phyloP scores from a whole-genome alignment of 2,329 filamentous ascomycete species.

The Graphilbum sp. region DNA sequence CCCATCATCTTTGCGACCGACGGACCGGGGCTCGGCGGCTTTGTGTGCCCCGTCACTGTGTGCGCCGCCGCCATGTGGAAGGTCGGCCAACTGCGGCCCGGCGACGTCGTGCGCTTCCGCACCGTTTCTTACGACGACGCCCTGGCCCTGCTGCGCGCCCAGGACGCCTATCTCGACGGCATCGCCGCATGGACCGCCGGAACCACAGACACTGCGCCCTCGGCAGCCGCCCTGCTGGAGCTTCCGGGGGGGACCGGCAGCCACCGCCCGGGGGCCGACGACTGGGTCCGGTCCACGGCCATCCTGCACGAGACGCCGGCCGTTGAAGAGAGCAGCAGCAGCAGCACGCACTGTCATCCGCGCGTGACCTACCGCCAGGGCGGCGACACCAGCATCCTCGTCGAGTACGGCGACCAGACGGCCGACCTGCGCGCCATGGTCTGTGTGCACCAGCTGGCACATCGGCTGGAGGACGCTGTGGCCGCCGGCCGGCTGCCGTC shows the following conservation, averaged over 20 bases:
- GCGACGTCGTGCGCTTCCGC: constrained; percentile 19
- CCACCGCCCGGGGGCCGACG: no score
- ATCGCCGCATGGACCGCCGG: no score
- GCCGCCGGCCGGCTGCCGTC: no score
- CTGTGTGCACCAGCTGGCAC: no score
- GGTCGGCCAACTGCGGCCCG: constrained; percentile 22
- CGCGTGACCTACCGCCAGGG: constrained; percentile 12
- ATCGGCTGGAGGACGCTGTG: no score
- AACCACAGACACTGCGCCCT: no score
- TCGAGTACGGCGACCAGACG: constrained; percentile 16
- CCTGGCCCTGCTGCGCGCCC: constrained; percentile 5
- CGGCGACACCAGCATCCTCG: constrained; percentile 18
- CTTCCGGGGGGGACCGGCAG: no score
- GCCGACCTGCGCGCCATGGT: no score
- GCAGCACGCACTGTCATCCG: constrained; percentile 6
- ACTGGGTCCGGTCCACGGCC: background rate
- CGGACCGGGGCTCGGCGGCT: constrained; percentile 24
- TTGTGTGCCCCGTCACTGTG: constrained; percentile 22
- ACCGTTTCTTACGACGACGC: constrained; percentile 6
- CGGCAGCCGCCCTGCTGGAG: no score
- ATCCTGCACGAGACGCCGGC: background rate
- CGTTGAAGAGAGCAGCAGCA: no score
- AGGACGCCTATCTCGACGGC: no score
- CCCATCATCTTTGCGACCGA: constrained; percentile 22
- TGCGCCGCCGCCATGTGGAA: constrained; percentile 24